Percentiles rank a stretch among this genome's conserved stretches.
Evolutionary conservation across 805 yeast genomes (phyloP).

Genomic region (Wickerhamiella kurtzmanii): DNA sequence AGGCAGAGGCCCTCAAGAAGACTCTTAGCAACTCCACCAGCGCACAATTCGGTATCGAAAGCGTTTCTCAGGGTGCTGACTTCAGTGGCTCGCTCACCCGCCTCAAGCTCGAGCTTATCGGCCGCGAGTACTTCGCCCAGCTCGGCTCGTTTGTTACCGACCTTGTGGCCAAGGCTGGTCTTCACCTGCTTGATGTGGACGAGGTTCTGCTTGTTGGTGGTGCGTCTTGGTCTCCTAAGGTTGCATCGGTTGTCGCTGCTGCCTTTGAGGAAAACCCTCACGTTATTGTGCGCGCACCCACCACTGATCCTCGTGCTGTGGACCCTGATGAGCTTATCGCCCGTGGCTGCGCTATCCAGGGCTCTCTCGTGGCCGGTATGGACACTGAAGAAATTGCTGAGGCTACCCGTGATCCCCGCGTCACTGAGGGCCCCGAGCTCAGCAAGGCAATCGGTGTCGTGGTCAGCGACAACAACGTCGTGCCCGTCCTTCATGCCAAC

Average conservation of each 20-base stretch:
- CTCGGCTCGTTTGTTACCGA: slow-evolving; percentile 65
- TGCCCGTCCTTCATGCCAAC: slow-evolving; percentile 62
- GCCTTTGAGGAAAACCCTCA: slow-evolving; percentile 68
- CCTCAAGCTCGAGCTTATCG: slow-evolving; percentile 79
- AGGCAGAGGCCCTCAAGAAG: slow-evolving; percentile 72
- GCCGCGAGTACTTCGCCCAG: slow-evolving; percentile 61
- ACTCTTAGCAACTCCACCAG: slow-evolving; percentile 81
- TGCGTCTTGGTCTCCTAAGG: slow-evolving; percentile 80
- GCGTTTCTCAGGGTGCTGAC: slow-evolving; percentile 87
- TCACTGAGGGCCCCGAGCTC: slow-evolving; percentile 79
- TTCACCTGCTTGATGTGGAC: slow-evolving; percentile 75
- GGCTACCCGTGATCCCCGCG: slow-evolving; percentile 59
- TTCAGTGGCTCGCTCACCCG: slow-evolving; percentile 89
- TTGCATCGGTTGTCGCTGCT: slow-evolving; percentile 57
- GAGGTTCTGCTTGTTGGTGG: slow-evolving; percentile 93
- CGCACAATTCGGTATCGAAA: slow-evolving; percentile 86
- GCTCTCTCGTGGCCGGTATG: slow-evolving; percentile 60
- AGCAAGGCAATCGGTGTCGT: slow-evolving; percentile 73
- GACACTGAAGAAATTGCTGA: slow-evolving; percentile 52
- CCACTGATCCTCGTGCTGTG: slow-evolving; percentile 56
- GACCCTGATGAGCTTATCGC: slow-evolving; percentile 83
- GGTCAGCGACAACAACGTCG: slow-evolving; percentile 54
- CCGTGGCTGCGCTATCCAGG: slow-evolving; percentile 96
- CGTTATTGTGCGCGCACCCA: slow-evolving; percentile 54
- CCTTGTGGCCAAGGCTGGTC: slow-evolving; percentile 65